Evolutionary conservation across 129 eudicot genomes (phyloP), one percentile per base, ranked within the genome.

Genomic region (Arctium minus): DNA sequence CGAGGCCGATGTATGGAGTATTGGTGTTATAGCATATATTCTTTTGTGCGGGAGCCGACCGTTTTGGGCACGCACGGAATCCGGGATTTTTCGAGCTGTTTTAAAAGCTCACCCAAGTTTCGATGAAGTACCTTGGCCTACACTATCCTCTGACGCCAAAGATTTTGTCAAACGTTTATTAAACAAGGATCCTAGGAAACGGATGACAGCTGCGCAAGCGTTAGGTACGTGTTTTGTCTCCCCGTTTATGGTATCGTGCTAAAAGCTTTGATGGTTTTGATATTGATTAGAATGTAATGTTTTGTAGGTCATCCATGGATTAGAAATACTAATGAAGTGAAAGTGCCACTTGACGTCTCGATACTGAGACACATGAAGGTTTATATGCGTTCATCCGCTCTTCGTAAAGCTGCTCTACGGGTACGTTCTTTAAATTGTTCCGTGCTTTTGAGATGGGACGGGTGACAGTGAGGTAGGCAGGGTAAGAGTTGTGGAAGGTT

Each of bases 201-300:
- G 99, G 87, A 92, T 96, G 91, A 96, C 98, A 0, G 99, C 99
- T 60, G 91, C 97, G 73, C 99, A 93, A 78, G 98, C 97, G 29
- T 77, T 92, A 48, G 80, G 98, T 93, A 80, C 67, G 97, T 89
- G 81, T 65, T 13, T 53, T 89, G 81, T 65, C n/a, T 53, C 32
- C 40, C 67, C 0, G 10, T 2, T 72, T 27, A 30, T 65, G 64
- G 18, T 6, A 6, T 12, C 12, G 27, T 85, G 31, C n/a, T 80
- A 10, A 7, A 60, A 17, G 33, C 15, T n/a, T 80, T 65, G 40
- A 48, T 79, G 2, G 18, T 70, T 30, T 31, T 74, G 29, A 64
- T 60, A 35, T 31, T 81, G 46, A 48, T 76, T 48, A 53, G 37
- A 18, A 11, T 70, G 44, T 69, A 72, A 8, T 67, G 78, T 50